Conservation (phyloP, 352 stramenopile genomes). For the Phytophthora boehmeriae region DNA sequence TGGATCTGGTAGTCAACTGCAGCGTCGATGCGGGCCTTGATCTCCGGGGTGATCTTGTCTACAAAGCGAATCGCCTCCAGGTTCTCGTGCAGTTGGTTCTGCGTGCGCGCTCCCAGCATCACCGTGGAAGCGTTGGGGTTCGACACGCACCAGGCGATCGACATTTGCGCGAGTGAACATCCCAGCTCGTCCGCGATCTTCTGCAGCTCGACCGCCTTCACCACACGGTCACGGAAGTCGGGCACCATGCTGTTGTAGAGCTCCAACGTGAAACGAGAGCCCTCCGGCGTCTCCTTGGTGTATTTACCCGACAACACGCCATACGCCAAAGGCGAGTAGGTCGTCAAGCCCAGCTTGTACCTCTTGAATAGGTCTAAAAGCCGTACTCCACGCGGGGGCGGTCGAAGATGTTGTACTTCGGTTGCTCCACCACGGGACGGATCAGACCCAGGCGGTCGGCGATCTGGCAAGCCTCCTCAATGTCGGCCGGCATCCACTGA, state of each 20-base stretch:
- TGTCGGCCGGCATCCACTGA: slow-evolving; percentile 62
- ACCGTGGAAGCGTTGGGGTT: slow-evolving; percentile 59
- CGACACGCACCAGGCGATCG: slow-evolving; percentile 39
- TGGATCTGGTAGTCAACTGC: slow-evolving; percentile 42
- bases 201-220: slow-evolving; percentile 38
- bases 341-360: slow-evolving; percentile 62
- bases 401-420: slow-evolving; percentile 77
- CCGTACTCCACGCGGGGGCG: slow-evolving; percentile 58
- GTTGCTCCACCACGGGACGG: slow-evolving; percentile 51
- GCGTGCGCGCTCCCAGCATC: slow-evolving; percentile 53
- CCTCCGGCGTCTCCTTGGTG: slow-evolving; percentile 29
- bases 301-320: slow-evolving; percentile 68
- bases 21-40: slow-evolving; percentile 59
- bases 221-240: slow-evolving; percentile 32
- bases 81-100: slow-evolving; percentile 63
- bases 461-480: slow-evolving; percentile 49
- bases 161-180: slow-evolving; percentile 28
- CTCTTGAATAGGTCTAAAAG: slow-evolving; percentile 56
- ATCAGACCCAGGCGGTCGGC: slow-evolving; percentile 35
- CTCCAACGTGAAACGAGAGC: slow-evolving; percentile 34
- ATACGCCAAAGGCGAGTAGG: slow-evolving; percentile 49
- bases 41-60: slow-evolving; percentile 53
- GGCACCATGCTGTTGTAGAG: slow-evolving; percentile 34
- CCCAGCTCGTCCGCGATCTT: slow-evolving; percentile 47
- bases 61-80: slow-evolving; percentile 44